phyloP scores from a whole-genome alignment of 2,329 filamentous ascomycete genomes.

The Colletotrichum noveboracense region DNA sequence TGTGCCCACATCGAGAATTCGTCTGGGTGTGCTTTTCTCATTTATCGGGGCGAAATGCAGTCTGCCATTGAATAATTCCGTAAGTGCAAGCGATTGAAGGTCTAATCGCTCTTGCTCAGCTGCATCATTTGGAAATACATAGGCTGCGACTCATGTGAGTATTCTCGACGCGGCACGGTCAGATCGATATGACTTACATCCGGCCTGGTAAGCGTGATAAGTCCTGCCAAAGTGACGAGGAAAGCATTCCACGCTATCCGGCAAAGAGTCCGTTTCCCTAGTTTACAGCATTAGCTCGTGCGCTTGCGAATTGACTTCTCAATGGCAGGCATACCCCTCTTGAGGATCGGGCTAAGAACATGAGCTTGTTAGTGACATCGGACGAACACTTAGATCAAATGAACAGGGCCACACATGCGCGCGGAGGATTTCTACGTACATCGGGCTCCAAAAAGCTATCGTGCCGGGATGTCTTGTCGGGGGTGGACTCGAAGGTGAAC shows the following conservation, averaged over 20 bases:
- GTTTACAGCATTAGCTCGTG: not conserved
- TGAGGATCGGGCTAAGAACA: slow-evolving; percentile 16
- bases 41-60: slow-evolving; percentile 50
- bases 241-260: slow-evolving; percentile 46
- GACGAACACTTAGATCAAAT: not conserved
- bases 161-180: not conserved
- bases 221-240: slow-evolving; percentile 50
- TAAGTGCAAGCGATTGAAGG: slow-evolving; percentile 42
- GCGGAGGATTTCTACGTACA: not conserved
- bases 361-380: slow-evolving; percentile 5
- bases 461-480: slow-evolving; percentile 22
- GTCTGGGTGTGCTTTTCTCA: slow-evolving; percentile 35
- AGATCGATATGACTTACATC: slow-evolving; percentile 40
- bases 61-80: slow-evolving; percentile 41
- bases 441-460: slow-evolving; percentile 20
- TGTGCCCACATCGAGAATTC: slow-evolving; percentile 49
- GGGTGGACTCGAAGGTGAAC: slow-evolving; percentile 23
- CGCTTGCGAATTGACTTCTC: not conserved
- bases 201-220: slow-evolving; percentile 52
- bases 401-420: not conserved
- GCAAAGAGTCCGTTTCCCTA: slow-evolving; percentile 39
- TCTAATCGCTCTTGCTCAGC: slow-evolving; percentile 46
- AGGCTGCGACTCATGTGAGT: slow-evolving; percentile 35
- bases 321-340: slow-evolving; percentile 14
- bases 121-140: slow-evolving; percentile 50